Evolutionary conservation across 257 asterid genomes (phyloP), one percentile per base, ranked within the genome.

Genomic region (Scutellaria minor): DNA sequence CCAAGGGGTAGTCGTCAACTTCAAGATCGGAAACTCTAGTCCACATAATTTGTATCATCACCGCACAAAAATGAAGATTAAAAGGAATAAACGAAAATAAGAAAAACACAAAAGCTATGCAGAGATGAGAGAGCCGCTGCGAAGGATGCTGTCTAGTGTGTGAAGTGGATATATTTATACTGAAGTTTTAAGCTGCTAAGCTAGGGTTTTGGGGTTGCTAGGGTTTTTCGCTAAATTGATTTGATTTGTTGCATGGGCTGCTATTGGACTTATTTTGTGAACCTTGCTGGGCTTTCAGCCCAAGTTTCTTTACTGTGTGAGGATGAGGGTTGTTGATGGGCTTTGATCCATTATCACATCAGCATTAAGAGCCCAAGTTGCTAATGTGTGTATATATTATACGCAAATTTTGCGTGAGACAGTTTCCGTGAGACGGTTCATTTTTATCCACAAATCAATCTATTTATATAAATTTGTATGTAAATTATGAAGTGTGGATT

Each of bases 1-100:
- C 92, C 92, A 86, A 86, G 92, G 92, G 88, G 74, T 86, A 66
- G 80, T 86, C 92, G 73, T 86, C 92, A 84, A 82, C 6, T 82
- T 52, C 78, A 63, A 81, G 86, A 86, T 86, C 92, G 77, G 89
- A 86, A 86, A 86, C 91, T 84, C 89, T 86, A 86, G 91, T 86
- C 85, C 87, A 86, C 81, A 78, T 24, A 46, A 82, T 3, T 83
- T 68, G 76, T 39, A 60, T 83, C 91, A 80, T 86, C 89, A 84
- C 72, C 1, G 81, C 91, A 84, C 84, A 73, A 45, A 61, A 39
- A 15, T 54, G 1, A 2, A 18, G 24, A 12, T 5, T 3, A 6
- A 46, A 11, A 47, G 0, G 0, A 51, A 35, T 0, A 10, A 20
- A 60, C 2, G 0, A 39, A 6, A 27, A 40, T 3, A 18, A 35